Percentiles rank a stretch among this genome's conserved stretches.
Conservation (phyloP, 441 rosid genomes). For the Viola pubescens region DNA sequence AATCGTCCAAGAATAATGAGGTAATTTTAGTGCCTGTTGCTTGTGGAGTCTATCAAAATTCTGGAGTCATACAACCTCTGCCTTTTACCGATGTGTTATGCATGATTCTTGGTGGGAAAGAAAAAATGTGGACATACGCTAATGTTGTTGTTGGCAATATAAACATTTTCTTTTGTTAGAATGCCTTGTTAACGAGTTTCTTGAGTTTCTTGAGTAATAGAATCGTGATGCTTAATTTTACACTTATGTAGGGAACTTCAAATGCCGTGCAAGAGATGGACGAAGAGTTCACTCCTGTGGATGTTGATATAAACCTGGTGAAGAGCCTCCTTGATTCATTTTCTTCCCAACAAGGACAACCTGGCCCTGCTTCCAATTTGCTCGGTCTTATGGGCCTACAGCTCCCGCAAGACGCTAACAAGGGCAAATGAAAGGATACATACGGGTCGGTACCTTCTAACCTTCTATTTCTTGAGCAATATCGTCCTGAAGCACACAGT, state of each 20-base stretch:
- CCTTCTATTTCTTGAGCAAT: no score
- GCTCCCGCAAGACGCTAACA: conserved; percentile 49
- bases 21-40: conserved; percentile 26
- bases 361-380: conserved; percentile 85
- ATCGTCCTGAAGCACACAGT: no score
- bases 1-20: conserved; percentile 34
- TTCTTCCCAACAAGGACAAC: conserved; percentile 75
- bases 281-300: conserved; percentile 61
- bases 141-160: no score
- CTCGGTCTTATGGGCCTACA: conserved; percentile 80
- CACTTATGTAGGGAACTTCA: conserved; percentile 43
- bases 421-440: conserved; percentile 23
- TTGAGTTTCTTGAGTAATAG: no score
- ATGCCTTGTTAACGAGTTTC: not conserved
- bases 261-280: conserved; percentile 36
- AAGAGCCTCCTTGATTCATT: conserved; percentile 75
- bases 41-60: not conserved
- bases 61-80: no score
- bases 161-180: not conserved
- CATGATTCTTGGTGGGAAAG: not conserved
- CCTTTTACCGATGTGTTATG: not conserved
- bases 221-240: conserved; percentile 6
- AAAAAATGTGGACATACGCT: no score
- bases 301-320: conserved; percentile 79
- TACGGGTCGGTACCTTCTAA: no score